Percentiles rank a stretch among this genome's conserved stretches.
Evolutionary conservation across 768 basidiomycete species (phyloP).

Genomic region (Asterophora parasitica): DNA sequence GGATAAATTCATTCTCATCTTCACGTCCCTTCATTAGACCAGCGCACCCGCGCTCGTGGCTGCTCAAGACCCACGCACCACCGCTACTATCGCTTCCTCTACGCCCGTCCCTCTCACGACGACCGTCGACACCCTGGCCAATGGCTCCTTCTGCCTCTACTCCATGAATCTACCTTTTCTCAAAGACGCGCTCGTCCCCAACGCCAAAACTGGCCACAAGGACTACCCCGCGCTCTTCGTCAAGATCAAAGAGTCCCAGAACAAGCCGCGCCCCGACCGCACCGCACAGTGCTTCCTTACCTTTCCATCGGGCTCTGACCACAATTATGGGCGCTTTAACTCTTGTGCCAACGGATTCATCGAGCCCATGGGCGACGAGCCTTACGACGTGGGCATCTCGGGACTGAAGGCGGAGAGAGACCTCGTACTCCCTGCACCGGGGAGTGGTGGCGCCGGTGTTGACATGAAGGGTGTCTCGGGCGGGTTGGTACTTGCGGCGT

Average conservation of each 20-base stretch:
- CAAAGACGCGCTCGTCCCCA: no score
- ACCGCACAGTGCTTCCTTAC: constrained; percentile 6
- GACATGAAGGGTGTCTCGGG: background rate
- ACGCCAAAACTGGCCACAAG: constrained; percentile 1
- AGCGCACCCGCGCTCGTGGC: background rate
- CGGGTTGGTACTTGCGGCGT: background rate
- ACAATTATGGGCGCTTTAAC: background rate
- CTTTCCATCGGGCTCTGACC: background rate
- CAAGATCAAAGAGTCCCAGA: constrained; percentile 1
- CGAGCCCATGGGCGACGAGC: constrained; percentile 8
- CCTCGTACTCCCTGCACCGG: background rate
- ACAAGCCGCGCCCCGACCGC: constrained; percentile 3
- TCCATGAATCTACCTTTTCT: constrained; percentile 1
- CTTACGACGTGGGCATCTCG: constrained; percentile 8
- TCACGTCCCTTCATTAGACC: no score
- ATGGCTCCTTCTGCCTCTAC: constrained; percentile 7
- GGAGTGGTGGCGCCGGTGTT: background rate
- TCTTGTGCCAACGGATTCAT: background rate
- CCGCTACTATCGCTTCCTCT: background rate
- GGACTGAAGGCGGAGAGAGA: background rate
- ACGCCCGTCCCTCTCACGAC: background rate
- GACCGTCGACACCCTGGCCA: background rate
- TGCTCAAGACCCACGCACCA: background rate
- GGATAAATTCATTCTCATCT: no score
- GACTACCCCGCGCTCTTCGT: constrained; percentile 6